Evolutionary conservation across 2,329 filamentous ascomycete genomes (phyloP).

Genomic region (Metarhizium anisopliae): DNA sequence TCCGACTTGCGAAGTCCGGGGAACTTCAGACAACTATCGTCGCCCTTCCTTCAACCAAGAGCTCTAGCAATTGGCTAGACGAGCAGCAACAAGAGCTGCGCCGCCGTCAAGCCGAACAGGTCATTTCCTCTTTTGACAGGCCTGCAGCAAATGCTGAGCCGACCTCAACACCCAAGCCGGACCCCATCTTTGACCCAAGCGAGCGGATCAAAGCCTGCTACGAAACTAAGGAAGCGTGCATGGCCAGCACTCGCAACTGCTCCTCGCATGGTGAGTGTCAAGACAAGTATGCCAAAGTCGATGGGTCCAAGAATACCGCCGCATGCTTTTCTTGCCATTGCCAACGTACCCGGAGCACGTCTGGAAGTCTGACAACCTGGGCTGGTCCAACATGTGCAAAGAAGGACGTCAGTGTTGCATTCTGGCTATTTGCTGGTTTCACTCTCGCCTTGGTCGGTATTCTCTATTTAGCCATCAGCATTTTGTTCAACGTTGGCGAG

Average conservation of each 20-base stretch:
- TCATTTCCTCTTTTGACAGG: constrained; percentile 30
- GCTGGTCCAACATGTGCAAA: constrained; percentile 84
- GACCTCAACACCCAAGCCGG: constrained; percentile 13
- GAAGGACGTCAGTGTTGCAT: constrained; percentile 78
- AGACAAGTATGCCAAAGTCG: constrained; percentile 48
- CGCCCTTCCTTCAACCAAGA: constrained; percentile 39
- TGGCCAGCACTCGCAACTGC: constrained; percentile 65
- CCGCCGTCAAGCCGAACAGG: constrained; percentile 38
- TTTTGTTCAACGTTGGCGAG: constrained; percentile 76
- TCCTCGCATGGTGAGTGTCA: constrained; percentile 72
- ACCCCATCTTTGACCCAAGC: constrained; percentile 26
- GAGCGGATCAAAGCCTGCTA: constrained; percentile 64
- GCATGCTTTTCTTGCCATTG: constrained; percentile 77
- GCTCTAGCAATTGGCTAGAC: constrained; percentile 31
- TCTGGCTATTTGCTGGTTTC: constrained; percentile 77
- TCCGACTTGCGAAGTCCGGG: constrained; percentile 34
- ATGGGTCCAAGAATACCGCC: constrained; percentile 27
- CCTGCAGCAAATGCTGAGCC: constrained; percentile 13
- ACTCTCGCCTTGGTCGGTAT: constrained; percentile 60
- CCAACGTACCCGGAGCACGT: constrained; percentile 46
- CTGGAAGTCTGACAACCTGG: constrained; percentile 62
- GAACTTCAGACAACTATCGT: constrained; percentile 49
- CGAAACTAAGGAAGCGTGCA: constrained; percentile 57
- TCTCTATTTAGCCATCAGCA: constrained; percentile 60
- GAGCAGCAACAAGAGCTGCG: constrained; percentile 32